Percentiles rank a stretch among this genome's conserved stretches.
phyloP scores from a whole-genome alignment of 768 basidiomycete genomes.

The Boletales sp. region DNA sequence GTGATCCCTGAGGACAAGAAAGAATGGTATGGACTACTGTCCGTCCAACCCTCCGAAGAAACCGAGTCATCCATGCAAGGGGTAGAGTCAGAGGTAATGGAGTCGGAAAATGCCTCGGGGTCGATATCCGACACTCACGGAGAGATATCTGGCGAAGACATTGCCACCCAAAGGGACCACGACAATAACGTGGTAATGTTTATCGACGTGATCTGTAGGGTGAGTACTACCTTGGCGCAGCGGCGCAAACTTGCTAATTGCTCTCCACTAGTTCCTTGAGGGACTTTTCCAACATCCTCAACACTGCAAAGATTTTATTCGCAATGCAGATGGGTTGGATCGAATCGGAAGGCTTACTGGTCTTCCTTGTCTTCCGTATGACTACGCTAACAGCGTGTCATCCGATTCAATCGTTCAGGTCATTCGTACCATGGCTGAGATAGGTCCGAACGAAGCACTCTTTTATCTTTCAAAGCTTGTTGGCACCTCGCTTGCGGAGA shows the following conservation, averaged over 20 bases:
- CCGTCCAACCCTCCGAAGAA: slow-evolving; percentile 20
- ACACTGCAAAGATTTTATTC: slow-evolving; percentile 88
- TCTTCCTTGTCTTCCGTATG: slow-evolving; percentile 84
- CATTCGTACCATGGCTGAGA: slow-evolving; percentile 85
- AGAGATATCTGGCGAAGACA: slow-evolving; percentile 29
- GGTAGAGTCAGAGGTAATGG: slow-evolving; percentile 22
- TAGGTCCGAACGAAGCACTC: slow-evolving; percentile 74
- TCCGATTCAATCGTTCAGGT: slow-evolving; percentile 88
- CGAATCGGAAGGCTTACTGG: slow-evolving; percentile 73
- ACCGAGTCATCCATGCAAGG: slow-evolving; percentile 51
- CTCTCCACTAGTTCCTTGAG: slow-evolving; percentile 68
- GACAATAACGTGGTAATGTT: slow-evolving; percentile 76
- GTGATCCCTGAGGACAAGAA: slow-evolving; percentile 52
- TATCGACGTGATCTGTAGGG: slow-evolving; percentile 76
- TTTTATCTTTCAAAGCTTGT: slow-evolving; percentile 67
- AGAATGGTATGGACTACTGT: slow-evolving; percentile 62
- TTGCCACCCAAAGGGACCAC: slow-evolving; percentile 46
- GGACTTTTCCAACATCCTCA: slow-evolving; percentile 90
- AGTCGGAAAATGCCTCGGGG: slow-evolving; percentile 18
- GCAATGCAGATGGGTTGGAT: slow-evolving; percentile 66
- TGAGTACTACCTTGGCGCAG: slow-evolving; percentile 33
- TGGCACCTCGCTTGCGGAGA: slow-evolving; percentile 63
- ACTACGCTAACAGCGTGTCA: slow-evolving; percentile 79
- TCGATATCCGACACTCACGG: slow-evolving; percentile 12
- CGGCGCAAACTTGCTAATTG: slow-evolving; percentile 2